phyloP scores from a whole-genome alignment of 495 filamentous ascomycete species.

The Penicillium odoratum region DNA sequence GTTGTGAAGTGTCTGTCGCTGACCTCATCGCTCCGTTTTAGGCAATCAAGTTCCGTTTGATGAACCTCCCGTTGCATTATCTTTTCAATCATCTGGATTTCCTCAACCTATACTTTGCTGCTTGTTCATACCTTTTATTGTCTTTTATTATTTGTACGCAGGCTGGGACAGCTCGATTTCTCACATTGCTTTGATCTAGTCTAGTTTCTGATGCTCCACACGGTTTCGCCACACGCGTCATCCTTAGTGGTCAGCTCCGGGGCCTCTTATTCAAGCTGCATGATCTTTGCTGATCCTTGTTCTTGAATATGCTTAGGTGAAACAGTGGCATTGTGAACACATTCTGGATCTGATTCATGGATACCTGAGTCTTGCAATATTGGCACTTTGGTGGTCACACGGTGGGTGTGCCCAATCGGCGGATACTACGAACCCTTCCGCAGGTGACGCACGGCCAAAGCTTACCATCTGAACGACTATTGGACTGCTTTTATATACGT shows the following conservation, averaged over 20 bases:
- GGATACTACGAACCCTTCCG: background rate
- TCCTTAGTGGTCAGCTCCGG: conserved; percentile 15
- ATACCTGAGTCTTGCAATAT: background rate
- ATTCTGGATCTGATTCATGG: background rate
- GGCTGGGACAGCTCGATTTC: background rate
- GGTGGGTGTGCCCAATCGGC: background rate
- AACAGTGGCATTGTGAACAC: background rate
- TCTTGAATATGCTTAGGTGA: background rate
- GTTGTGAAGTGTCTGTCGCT: conserved; percentile 4
- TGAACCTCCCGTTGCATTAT: too few species aligned
- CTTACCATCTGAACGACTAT: background rate
- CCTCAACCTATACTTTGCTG: background rate
- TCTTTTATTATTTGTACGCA: background rate
- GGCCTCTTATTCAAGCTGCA: conserved; percentile 15
- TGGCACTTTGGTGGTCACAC: background rate
- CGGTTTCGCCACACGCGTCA: conserved; percentile 31
- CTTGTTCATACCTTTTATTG: background rate
- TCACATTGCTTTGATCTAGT: conserved; percentile 3
- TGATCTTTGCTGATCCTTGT: background rate
- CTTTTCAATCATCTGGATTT: background rate
- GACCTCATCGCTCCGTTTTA: conserved; percentile 22
- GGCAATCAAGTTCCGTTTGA: conserved; percentile 3
- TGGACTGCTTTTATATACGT: conserved; percentile 1
- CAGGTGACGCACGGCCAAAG: background rate
- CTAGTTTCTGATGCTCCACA: conserved; percentile 18